Base-by-base conservation (phyloP, 2,329 filamentous ascomycete genomes). In the Dactylellina haptotyla region DNA sequence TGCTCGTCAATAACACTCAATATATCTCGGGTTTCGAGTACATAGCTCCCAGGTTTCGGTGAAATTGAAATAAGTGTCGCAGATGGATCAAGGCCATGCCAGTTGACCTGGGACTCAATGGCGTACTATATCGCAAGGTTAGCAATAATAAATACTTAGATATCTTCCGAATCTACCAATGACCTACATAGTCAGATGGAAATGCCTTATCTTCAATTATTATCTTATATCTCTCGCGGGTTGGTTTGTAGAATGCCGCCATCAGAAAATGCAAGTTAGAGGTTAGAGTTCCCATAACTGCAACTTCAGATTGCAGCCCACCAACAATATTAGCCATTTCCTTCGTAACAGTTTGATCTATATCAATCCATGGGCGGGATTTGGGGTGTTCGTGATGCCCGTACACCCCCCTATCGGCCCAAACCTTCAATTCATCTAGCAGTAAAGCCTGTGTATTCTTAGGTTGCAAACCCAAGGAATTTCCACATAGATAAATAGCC, bases 141-240 rank as follows among this genome's bases (percentile, higher is more conserved):
- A 20, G 12, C 41, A 45, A 8, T n/a, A 16, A 53, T 34, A 34
- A 30, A 30, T 10, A 14, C 9, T 3, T 46, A 8, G 43, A 28
- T 20, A 28, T 4, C 41, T 23, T 4, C 41, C 14, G n/a, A 34
- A 34, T 6, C 6, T 6, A 6, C 32, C 6, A 34, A 20, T 26
- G 46, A 79, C 85, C 77, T 83, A 89, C 88, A 80, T 92, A 89
- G 79, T 97, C 93, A 80, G 90, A 93, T 0, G 93, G 93, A 77
- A 97, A 97, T 0, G 93, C 92, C 79, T 93, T 93, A 81, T 90
- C 91, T 80, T 97, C 92, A n/a, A 94, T 84, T 58, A 96, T 90
- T 75, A 96, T 90, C 82, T 94, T 95, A 82, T 90, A 89, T 39
- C 64, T 72, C 30, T 48, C 39, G 82, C 84, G 79, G 0, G 85